Conservation (phyloP, 2,329 filamentous ascomycete species). For the Pseudomassariella vexata region DNA sequence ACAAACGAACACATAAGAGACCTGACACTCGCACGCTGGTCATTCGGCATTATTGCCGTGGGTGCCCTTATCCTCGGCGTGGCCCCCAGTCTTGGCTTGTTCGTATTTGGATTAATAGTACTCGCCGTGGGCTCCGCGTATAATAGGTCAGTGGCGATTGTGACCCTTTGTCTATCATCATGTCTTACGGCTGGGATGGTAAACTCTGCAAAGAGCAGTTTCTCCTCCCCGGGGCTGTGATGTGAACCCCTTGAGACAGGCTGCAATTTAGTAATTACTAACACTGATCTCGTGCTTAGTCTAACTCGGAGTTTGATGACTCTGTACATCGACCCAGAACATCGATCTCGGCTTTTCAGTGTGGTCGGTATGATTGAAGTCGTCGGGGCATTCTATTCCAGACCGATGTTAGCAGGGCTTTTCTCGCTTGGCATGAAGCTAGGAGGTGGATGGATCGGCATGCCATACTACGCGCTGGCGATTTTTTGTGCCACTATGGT, state of each 20-base stretch:
- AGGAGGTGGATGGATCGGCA: constrained; percentile 21
- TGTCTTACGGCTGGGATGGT: too few relatives aligned
- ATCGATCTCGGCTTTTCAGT: constrained; percentile 25
- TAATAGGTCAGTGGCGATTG: too few relatives aligned
- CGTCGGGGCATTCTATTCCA: constrained; percentile 20
- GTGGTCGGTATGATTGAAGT: constrained; percentile 23
- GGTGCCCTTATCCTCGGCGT: constrained; percentile 18
- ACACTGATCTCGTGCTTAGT: too few relatives aligned
- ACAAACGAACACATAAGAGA: constrained; percentile 21
- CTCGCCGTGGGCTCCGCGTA: constrained; percentile 23
- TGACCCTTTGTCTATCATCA: too few relatives aligned
- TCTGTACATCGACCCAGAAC: constrained; percentile 21
- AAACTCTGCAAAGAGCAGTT: too few relatives aligned
- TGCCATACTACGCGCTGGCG: constrained; percentile 22
- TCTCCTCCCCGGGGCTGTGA: too few relatives aligned
- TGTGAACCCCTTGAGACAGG: too few relatives aligned
- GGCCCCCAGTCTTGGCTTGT: constrained; percentile 17
- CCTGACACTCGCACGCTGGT: constrained; percentile 19
- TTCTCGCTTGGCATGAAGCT: constrained; percentile 22
- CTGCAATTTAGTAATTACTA: too few relatives aligned
- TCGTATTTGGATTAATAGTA: constrained; percentile 21
- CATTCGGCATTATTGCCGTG: constrained; percentile 15
- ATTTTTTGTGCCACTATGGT: constrained; percentile 7
- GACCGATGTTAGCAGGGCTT: constrained; percentile 22
- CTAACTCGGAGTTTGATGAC: constrained; percentile 23